Conservation (phyloP, 352 stramenopile genomes). For the Phytopythium cucurbitacearum region DNA sequence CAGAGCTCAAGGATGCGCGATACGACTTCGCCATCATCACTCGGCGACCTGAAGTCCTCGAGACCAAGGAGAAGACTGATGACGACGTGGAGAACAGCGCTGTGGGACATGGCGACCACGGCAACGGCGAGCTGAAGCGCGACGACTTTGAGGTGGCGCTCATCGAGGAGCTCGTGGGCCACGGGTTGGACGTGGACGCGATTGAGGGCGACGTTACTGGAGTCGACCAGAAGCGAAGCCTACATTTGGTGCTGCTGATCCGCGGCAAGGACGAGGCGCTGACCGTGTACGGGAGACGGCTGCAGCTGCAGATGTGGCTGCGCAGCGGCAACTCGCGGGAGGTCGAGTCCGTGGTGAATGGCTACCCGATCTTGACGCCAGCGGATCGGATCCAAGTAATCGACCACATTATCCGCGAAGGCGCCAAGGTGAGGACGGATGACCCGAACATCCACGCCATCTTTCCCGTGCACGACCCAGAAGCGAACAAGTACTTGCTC, state of each 20-base stretch:
- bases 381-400: conserved; percentile 81
- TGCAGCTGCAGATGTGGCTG: conserved; percentile 77
- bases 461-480: conserved; percentile 74
- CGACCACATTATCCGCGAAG: conserved; percentile 78
- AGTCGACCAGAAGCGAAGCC: conserved; percentile 37
- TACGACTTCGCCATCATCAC: conserved; percentile 84
- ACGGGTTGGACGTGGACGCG: conserved; percentile 66
- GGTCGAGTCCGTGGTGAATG: conserved; percentile 54
- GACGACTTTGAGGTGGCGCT: conserved; percentile 26
- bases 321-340: conserved; percentile 69
- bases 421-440: conserved; percentile 48
- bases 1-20: conserved; percentile 36
- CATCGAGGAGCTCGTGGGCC: conserved; percentile 57
- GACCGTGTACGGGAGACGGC: conserved; percentile 44
- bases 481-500: conserved; percentile 67
- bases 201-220: conserved; percentile 68
- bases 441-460: conserved; percentile 60
- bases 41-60: conserved; percentile 14
- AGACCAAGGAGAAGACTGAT: not conserved
- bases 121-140: not conserved
- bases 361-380: conserved; percentile 55
- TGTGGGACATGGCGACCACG: not conserved
- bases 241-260: conserved; percentile 73
- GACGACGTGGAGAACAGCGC: conserved; percentile 2
- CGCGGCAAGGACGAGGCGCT: conserved; percentile 64